Base-by-base conservation (phyloP, 768 basidiomycete species). In the Dendrothele bispora region DNA sequence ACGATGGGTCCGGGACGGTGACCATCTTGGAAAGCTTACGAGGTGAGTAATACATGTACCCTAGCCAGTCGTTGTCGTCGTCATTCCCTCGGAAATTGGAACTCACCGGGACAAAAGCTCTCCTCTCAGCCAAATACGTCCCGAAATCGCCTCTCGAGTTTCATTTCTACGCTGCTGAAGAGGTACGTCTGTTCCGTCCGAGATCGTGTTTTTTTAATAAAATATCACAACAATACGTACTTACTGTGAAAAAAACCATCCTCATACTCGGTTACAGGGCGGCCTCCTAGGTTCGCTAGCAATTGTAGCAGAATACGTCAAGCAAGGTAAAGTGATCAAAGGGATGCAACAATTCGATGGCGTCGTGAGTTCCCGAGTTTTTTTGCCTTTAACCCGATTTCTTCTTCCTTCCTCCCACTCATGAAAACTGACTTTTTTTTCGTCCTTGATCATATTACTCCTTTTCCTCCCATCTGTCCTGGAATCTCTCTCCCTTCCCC, bases 191-290 rank as follows among this genome's bases (percentile, higher is more conserved):
- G n/a, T n/a, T n/a, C n/a, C n/a, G n/a, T n/a, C n/a, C n/a, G n/a
- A n/a, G n/a, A n/a, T n/a, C n/a, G n/a, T n/a, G n/a, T n/a, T n/a
- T n/a, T n/a, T n/a, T n/a, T n/a, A n/a, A n/a, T n/a, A n/a, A n/a
- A n/a, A n/a, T n/a, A n/a, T n/a, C n/a, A n/a, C n/a, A n/a, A n/a
- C 75, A 76, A 55, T 70, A 73, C 39, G 75, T 71, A 74, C 76
- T 71, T 47, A 67, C 73, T 21, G 72, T 65, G n/a, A 72, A 75
- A 60, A 71, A 54, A 36, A 59, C 5, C 12, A 22, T n/a, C 17
- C 7, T 5, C 14, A 25, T 3, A 37, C 34, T 10, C 12, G 27
- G 22, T 3, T 40, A 41, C 28, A 57, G 51, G 56, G 51, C 25
- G 56, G 60, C 7, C 49, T 57, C 3, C 42, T 62, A 5, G 53